Percentiles rank a stretch among this genome's conserved stretches.
phyloP scores from a whole-genome alignment of 176 grass and related monocot species.

The bread wheat (Triticum aestivum) region DNA sequence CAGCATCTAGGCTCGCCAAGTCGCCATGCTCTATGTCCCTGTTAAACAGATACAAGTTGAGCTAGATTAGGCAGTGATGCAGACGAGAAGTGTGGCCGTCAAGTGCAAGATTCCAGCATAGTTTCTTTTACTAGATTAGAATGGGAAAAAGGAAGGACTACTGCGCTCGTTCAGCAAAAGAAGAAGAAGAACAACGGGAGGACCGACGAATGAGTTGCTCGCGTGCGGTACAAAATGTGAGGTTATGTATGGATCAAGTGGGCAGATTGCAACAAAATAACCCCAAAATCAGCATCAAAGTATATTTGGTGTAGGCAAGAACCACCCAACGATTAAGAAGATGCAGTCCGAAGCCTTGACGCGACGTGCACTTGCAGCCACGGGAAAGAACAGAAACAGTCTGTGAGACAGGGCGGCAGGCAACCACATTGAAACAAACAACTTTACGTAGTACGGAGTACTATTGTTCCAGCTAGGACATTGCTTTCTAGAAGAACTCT shows the following conservation, averaged over 20 bases:
- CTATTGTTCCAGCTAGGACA: not conserved
- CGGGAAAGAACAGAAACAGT: not conserved
- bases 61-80: not conserved
- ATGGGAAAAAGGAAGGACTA: not conserved
- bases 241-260: not conserved
- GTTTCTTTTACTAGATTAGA: not conserved
- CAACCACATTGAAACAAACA: not conserved
- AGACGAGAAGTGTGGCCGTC: not conserved
- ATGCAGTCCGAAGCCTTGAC: not conserved
- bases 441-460: too few species aligned
- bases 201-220: too few species aligned
- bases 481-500: not conserved
- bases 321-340: not conserved
- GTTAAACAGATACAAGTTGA: not conserved
- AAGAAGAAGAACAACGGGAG: not conserved
- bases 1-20: too few species aligned
- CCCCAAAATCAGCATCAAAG: not conserved
- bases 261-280: not conserved
- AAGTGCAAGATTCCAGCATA: not conserved
- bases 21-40: not conserved
- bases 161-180: not conserved
- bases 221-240: not conserved
- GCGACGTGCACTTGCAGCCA: not conserved
- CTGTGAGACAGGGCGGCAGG: not conserved
- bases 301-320: not conserved